A percentile compares a stretch with the other conserved stretches of the same genome.
phyloP scores from a whole-genome alignment of 495 filamentous ascomycete genomes.

The Tuber umbilicatum region DNA sequence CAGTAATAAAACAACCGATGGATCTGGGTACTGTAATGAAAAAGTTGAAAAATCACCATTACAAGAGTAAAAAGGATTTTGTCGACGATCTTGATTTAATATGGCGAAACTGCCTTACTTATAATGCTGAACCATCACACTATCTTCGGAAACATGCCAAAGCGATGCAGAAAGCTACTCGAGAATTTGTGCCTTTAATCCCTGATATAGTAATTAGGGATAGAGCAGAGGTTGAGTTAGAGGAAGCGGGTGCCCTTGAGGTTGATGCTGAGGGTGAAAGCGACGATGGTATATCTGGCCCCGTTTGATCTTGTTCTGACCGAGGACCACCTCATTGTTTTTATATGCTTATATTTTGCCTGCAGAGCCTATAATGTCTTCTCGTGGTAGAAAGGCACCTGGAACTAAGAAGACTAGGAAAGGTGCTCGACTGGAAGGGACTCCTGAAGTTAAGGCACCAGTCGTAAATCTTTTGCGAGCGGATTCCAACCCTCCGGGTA shows the following conservation, averaged over 20 bases:
- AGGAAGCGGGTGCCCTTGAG: constrained; percentile 70
- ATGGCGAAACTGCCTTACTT: constrained; percentile 92
- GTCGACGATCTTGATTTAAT: constrained; percentile 88
- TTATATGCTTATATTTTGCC: constrained; percentile 29
- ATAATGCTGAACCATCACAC: constrained; percentile 84
- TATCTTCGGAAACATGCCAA: constrained; percentile 87
- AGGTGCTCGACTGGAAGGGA: constrained; percentile 68
- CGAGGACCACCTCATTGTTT: constrained; percentile 4
- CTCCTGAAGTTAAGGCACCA: constrained; percentile 59
- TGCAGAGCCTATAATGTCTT: constrained; percentile 90
- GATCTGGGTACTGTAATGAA: constrained; percentile 97
- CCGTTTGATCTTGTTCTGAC: constrained; percentile 21
- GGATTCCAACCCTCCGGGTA: constrained; percentile 58
- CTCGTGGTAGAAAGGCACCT: constrained; percentile 82
- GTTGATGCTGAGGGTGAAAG: constrained; percentile 82
- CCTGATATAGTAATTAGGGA: constrained; percentile 85
- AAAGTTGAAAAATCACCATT: constrained; percentile 78
- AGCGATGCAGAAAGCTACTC: constrained; percentile 92
- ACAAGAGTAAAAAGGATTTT: constrained; percentile 93
- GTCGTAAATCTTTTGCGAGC: constrained; percentile 49
- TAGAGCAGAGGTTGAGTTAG: constrained; percentile 90
- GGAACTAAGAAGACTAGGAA: constrained; percentile 76
- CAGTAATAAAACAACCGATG: constrained; percentile 97
- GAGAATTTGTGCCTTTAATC: constrained; percentile 89
- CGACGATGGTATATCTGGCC: constrained; percentile 55